phyloP scores from a whole-genome alignment of 768 basidiomycete genomes.

The Termitomyces bulborhizus region DNA sequence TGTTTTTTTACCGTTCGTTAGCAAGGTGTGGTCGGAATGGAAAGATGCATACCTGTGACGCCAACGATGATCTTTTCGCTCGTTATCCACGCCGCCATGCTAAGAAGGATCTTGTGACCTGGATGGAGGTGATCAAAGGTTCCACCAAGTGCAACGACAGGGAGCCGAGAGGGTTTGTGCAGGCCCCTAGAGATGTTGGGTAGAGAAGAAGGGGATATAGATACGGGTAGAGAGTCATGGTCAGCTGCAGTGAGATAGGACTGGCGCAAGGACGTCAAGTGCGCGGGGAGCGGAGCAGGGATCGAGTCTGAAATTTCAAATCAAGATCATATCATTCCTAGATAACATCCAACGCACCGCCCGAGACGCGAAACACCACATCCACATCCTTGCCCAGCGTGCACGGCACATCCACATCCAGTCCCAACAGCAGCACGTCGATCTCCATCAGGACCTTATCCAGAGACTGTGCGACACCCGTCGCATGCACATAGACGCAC shows the following conservation, averaged over 20 bases:
- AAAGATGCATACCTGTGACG: constrained; percentile 58
- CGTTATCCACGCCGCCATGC: constrained; percentile 86
- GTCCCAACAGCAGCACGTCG: constrained; percentile 67
- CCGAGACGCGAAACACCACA: constrained; percentile 43
- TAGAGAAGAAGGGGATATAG: constrained; percentile 1
- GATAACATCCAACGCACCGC: constrained; percentile 25
- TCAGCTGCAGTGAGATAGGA: constrained; percentile 27
- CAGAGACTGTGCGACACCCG: constrained; percentile 59
- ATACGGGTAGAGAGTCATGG: constrained; percentile 4
- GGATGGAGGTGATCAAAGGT: constrained; percentile 98
- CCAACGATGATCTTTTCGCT: constrained; percentile 82
- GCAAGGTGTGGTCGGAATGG: not conserved
- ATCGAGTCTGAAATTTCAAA: constrained; percentile 26
- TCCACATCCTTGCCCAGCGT: constrained; percentile 37
- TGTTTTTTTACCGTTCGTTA: not conserved
- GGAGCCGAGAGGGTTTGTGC: constrained; percentile 28
- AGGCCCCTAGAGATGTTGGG: not conserved
- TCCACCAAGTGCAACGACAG: constrained; percentile 85
- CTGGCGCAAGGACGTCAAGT: constrained; percentile 32
- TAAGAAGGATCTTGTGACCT: constrained; percentile 94
- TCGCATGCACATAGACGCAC: constrained; percentile 82
- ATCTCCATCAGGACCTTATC: constrained; percentile 71
- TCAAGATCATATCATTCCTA: not conserved
- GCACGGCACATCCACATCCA: constrained; percentile 37
- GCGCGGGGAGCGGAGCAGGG: constrained; percentile 34